These are phyloP conservation scores for Daldinia decipiens DNA, from an alignment of 495 filamentous ascomycete genomes.

Conservation along the genomic window DNA sequence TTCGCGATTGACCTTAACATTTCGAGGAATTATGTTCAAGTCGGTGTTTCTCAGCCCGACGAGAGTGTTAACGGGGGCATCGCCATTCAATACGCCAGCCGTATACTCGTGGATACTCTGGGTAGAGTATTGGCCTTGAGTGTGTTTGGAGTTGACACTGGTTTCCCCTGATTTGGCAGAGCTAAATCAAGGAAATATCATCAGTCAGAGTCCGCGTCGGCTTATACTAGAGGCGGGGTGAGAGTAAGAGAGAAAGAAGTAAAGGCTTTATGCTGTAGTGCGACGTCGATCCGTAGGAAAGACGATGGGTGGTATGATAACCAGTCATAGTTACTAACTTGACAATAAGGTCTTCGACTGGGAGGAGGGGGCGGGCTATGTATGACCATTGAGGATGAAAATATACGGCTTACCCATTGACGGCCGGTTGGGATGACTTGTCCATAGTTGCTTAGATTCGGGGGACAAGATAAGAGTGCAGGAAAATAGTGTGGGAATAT, in stretches of 20 bases:
- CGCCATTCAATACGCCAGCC: background rate
- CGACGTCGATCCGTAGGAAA: background rate
- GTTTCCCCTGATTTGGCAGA: background rate
- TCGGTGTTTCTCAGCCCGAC: background rate
- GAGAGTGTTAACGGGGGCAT: constrained; percentile 20
- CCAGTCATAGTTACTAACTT: background rate
- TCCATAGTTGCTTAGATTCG: background rate
- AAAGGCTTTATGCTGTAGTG: background rate
- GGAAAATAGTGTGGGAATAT: background rate
- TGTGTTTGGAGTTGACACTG: background rate
- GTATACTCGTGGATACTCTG: background rate
- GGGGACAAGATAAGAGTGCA: background rate
- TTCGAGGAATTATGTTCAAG: background rate
- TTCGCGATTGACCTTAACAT: constrained; percentile 10
- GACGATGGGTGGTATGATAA: background rate
- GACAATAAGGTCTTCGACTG: background rate
- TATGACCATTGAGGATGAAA: background rate
- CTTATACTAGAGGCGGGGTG: background rate
- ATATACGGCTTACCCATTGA: background rate
- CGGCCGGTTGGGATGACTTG: background rate
- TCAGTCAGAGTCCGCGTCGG: background rate
- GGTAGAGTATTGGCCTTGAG: background rate
- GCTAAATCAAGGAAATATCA: background rate
- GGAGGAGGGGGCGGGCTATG: background rate
- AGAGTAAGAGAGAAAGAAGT: background rate